Percentiles rank a stretch among this genome's conserved stretches.
These are phyloP conservation scores for Jimgerdemannia lactiflua DNA, from an alignment of 192 early-diverging fungal species.

Conservation along the genomic window DNA sequence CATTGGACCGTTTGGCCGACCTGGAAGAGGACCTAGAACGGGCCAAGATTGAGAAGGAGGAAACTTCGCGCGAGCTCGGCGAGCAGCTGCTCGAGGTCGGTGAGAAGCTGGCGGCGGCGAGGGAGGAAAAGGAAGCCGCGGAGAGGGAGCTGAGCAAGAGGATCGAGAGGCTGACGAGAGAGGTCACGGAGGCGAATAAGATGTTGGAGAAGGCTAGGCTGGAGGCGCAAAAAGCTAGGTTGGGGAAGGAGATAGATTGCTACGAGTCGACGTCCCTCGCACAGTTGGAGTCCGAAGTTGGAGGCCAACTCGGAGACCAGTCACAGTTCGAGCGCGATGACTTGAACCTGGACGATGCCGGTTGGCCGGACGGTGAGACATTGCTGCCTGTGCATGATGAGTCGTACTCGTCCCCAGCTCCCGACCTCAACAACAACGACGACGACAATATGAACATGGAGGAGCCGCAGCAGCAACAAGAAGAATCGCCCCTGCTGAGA, in stretches of 20 bases:
- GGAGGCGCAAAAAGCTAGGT: not conserved
- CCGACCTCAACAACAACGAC: no score
- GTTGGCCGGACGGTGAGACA: not conserved
- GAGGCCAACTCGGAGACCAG: not conserved
- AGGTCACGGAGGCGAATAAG: not conserved
- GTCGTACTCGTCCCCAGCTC: not conserved
- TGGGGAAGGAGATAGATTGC: not conserved
- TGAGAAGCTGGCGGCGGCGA: not conserved
- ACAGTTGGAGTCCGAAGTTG: not conserved
- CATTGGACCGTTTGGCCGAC: not conserved
- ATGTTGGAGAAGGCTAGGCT: not conserved
- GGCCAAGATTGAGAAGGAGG: not conserved
- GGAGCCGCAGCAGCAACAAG: not conserved
- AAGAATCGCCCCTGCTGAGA: not conserved
- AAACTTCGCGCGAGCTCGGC: not conserved
- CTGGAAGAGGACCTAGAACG: not conserved
- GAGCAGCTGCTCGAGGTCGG: not conserved
- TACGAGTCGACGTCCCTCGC: not conserved
- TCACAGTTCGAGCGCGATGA: not conserved
- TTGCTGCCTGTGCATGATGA: not conserved
- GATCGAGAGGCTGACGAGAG: not conserved
- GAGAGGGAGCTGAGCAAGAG: not conserved
- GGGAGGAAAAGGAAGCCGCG: not conserved
- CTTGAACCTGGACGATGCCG: not conserved
- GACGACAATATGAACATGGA: not conserved